These are phyloP conservation scores for Inonotus obliquus DNA, from an alignment of 1,284 basidiomycete genomes.

Conservation along the genomic window DNA sequence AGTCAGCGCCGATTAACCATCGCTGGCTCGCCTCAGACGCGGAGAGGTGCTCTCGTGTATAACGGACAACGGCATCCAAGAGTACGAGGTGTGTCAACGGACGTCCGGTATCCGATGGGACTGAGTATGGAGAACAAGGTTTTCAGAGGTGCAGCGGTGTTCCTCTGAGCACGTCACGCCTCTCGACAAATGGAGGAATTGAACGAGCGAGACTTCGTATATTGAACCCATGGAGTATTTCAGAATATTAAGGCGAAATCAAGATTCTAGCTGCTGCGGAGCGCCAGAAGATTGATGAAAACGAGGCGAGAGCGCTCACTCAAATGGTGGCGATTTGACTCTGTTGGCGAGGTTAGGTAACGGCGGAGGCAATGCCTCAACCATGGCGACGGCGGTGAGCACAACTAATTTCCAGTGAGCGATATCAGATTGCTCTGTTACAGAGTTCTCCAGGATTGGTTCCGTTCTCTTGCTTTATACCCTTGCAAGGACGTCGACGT, in stretches of 20 bases:
- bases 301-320: not conserved
- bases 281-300: not conserved
- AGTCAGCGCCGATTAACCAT: not conserved
- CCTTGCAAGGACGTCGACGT: too few relatives aligned
- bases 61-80: not conserved
- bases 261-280: slow-evolving; percentile 17
- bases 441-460: not conserved
- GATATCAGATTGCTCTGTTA: not conserved
- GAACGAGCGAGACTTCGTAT: not conserved
- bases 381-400: slow-evolving; percentile 2
- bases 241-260: slow-evolving; percentile 2
- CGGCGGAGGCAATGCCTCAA: not conserved
- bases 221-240: not conserved
- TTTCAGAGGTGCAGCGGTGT: not conserved
- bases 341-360: slow-evolving; percentile 6
- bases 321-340: not conserved
- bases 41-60: not conserved
- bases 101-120: too few relatives aligned
- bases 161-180: not conserved
- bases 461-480: not conserved
- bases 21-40: not conserved
- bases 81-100: not conserved
- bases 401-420: slow-evolving; percentile 1
- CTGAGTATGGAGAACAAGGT: too few relatives aligned
- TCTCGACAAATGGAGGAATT: not conserved